Percentiles rank a stretch among this genome's conserved stretches.
Evolutionary conservation across 805 yeast species (phyloP).

Genomic region (Saturnispora serradocipensis): DNA sequence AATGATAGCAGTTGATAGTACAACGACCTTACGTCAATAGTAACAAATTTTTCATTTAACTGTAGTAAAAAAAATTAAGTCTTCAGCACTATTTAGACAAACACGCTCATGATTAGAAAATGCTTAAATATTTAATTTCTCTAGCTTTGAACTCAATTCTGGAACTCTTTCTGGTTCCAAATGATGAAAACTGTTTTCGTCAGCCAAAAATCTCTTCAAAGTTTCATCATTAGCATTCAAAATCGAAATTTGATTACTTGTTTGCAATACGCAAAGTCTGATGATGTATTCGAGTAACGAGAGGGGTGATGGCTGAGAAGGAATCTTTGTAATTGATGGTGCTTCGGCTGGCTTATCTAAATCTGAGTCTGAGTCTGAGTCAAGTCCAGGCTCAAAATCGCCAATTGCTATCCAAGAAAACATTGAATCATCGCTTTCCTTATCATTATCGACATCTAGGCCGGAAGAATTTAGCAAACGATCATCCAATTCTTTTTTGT

Average conservation of each 20-base stretch:
- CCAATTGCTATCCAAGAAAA: constrained; percentile 49
- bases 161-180: not conserved
- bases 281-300: constrained; percentile 57
- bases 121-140: not conserved
- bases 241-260: constrained; percentile 46
- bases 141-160: constrained; percentile 1
- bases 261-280: constrained; percentile 51
- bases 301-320: constrained; percentile 21
- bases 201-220: constrained; percentile 48
- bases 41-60: not conserved
- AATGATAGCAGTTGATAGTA: not conserved
- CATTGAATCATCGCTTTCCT: constrained; percentile 8
- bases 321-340: constrained; percentile 1
- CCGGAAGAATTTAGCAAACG: not conserved
- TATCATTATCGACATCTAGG: constrained; percentile 5
- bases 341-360: constrained; percentile 23
- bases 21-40: not conserved
- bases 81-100: not conserved
- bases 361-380: constrained; percentile 11
- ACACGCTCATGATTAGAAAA: not conserved
- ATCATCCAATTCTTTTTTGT: constrained; percentile 2
- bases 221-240: constrained; percentile 58
- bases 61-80: not conserved
- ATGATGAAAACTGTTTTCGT: constrained; percentile 32
- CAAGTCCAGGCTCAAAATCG: constrained; percentile 24